Percentiles rank a stretch among this genome's conserved stretches.
Evolutionary conservation across 352 stramenopile species (phyloP).

Genomic region (Phytopythium helicoides): DNA sequence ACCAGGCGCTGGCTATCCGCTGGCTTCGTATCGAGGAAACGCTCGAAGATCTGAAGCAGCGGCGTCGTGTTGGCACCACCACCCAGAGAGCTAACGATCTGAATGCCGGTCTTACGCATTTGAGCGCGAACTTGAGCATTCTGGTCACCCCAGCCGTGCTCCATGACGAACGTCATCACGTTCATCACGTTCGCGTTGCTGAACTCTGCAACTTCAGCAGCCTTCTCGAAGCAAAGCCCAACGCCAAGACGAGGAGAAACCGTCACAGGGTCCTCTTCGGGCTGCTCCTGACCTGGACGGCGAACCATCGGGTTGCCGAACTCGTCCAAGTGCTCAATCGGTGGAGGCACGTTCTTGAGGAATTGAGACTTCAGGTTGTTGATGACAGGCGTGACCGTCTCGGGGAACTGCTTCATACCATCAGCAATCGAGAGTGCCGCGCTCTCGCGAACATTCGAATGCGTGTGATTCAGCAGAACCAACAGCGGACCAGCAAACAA

Average conservation of each 20-base stretch:
- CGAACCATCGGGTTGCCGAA: slow-evolving; percentile 76
- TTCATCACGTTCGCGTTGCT: slow-evolving; percentile 60
- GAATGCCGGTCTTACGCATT: slow-evolving; percentile 84
- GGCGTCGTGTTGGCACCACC: slow-evolving; percentile 58
- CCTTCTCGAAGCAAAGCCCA: slow-evolving; percentile 74
- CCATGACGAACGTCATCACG: slow-evolving; percentile 79
- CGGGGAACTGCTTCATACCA: slow-evolving; percentile 77
- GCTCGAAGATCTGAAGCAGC: slow-evolving; percentile 75
- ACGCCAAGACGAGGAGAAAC: slow-evolving; percentile 73
- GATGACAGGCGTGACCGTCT: slow-evolving; percentile 63
- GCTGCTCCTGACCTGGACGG: slow-evolving; percentile 45
- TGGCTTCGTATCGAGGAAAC: slow-evolving; percentile 65
- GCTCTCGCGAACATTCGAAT: slow-evolving; percentile 74
- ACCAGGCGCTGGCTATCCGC: slow-evolving; percentile 24
- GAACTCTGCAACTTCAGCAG: slow-evolving; percentile 38
- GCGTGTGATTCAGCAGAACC: slow-evolving; percentile 69
- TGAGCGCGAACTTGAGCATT: slow-evolving; percentile 71
- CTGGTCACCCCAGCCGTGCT: slow-evolving; percentile 68
- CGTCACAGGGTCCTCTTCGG: slow-evolving; percentile 53
- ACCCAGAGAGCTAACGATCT: slow-evolving; percentile 71
- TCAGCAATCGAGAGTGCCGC: slow-evolving; percentile 75
- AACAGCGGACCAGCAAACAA: slow-evolving; percentile 66
- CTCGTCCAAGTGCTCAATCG: slow-evolving; percentile 54
- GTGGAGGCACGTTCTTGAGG: slow-evolving; percentile 47
- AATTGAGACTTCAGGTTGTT: slow-evolving; percentile 75